Conservation (phyloP, 2,329 filamentous ascomycete species). For the Rhexocercosporidium sp. region DNA sequence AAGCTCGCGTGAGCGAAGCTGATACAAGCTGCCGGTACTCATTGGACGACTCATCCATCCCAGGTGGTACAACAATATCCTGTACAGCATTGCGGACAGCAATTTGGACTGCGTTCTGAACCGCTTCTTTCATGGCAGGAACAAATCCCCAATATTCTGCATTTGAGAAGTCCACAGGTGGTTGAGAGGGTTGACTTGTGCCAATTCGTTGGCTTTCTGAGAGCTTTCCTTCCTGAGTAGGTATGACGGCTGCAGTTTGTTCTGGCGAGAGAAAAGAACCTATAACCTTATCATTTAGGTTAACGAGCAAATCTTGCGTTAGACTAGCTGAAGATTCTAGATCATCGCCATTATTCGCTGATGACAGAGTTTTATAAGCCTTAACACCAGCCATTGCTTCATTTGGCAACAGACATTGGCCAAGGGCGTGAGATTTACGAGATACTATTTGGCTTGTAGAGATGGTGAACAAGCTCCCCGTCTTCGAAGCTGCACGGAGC, state of each 20-base stretch:
- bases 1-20: conserved; percentile 33
- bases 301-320: neutral
- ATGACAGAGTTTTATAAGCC: neutral
- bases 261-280: neutral
- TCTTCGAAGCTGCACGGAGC: neutral
- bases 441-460: neutral
- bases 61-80: conserved; percentile 31
- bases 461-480: neutral
- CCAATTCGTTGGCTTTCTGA: neutral
- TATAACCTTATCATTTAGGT: neutral
- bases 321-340: too few species aligned
- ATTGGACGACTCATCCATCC: conserved; percentile 28
- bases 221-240: neutral
- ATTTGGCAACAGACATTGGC: neutral
- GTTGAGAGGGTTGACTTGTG: neutral
- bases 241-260: neutral
- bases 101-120: conserved; percentile 37
- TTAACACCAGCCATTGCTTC: neutral
- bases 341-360: neutral
- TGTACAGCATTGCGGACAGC: conserved; percentile 38
- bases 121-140: conserved; percentile 35
- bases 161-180: conserved; percentile 19
- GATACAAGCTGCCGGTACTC: conserved; percentile 36
- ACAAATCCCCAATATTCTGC: conserved; percentile 40
- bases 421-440: conserved; percentile 1